Evolutionary conservation across 1,284 basidiomycete species (phyloP).

Genomic region (Heliocybe sulcata): DNA sequence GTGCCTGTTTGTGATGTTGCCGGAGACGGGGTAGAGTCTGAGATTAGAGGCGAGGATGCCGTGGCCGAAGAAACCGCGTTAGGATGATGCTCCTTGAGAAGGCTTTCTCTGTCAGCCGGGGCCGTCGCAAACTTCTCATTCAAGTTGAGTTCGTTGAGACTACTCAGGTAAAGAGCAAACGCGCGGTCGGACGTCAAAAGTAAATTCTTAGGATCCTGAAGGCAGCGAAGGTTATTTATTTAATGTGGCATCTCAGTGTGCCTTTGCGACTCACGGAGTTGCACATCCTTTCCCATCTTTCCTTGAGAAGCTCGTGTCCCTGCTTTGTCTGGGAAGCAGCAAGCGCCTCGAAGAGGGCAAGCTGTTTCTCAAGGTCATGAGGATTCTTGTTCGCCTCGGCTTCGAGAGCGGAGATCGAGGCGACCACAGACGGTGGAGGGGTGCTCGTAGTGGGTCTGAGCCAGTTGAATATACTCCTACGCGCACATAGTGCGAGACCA

Average conservation of each 20-base stretch:
- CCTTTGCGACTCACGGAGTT: slow-evolving; percentile 70
- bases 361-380: slow-evolving; percentile 58
- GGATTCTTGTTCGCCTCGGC: slow-evolving; percentile 68
- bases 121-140: slow-evolving; percentile 52
- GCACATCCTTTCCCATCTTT: slow-evolving; percentile 73
- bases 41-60: slow-evolving; percentile 11
- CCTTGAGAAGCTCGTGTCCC: slow-evolving; percentile 64
- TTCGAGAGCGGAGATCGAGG: slow-evolving; percentile 63
- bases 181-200: slow-evolving; percentile 60
- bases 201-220: slow-evolving; percentile 57
- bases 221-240: not conserved
- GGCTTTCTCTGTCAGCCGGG: slow-evolving; percentile 56
- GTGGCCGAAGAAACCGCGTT: slow-evolving; percentile 12
- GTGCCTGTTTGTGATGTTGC: slow-evolving; percentile 9
- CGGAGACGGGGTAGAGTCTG: slow-evolving; percentile 11
- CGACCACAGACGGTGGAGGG: slow-evolving; percentile 60
- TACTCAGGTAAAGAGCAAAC: slow-evolving; percentile 65
- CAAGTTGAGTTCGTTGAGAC: slow-evolving; percentile 53
- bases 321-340: slow-evolving; percentile 53
- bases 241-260: slow-evolving; percentile 4
- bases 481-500: not conserved
- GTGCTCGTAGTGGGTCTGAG: slow-evolving; percentile 37
- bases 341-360: slow-evolving; percentile 63
- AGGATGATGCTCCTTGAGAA: slow-evolving; percentile 28
- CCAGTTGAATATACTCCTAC: slow-evolving; percentile 44